Percentiles rank a stretch among this genome's conserved stretches.
Evolutionary conservation across 148 eudicot genomes (phyloP).

Genomic region (Amaranthus hypochondriacus): DNA sequence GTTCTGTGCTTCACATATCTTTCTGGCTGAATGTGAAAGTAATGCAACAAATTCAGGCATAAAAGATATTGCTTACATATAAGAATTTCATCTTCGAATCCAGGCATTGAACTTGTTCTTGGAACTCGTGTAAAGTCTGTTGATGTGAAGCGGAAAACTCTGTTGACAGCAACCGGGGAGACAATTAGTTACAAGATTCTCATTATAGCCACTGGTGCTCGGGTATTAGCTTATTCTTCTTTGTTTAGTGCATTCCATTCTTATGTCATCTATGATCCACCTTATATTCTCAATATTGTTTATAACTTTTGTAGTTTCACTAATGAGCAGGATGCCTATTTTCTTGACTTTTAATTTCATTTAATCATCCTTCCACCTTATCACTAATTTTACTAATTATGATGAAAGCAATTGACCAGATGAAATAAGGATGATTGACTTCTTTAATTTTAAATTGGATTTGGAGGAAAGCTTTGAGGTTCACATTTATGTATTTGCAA

Average conservation of each 20-base stretch:
- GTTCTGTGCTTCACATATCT: constrained; percentile 2
- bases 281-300: not conserved
- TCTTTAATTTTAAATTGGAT: not conserved
- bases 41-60: constrained; percentile 10
- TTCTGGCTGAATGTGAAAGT: not conserved
- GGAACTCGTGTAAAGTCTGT: constrained; percentile 86
- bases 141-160: constrained; percentile 87
- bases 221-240: constrained; percentile 60
- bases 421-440: not conserved
- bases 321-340: not conserved
- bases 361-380: not conserved
- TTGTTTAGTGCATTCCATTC: constrained; percentile 15
- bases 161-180: constrained; percentile 88
- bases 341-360: not conserved
- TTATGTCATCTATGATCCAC: not conserved
- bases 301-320: not conserved
- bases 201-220: constrained; percentile 97
- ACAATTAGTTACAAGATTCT: constrained; percentile 90
- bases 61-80: constrained; percentile 8
- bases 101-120: constrained; percentile 95
- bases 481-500: not conserved
- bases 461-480: not conserved
- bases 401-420: not conserved
- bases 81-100: constrained; percentile 12
- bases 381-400: not conserved